Evolutionary conservation across 2,329 filamentous ascomycete genomes (phyloP).

Genomic region (Calonectria pauciramosa): DNA sequence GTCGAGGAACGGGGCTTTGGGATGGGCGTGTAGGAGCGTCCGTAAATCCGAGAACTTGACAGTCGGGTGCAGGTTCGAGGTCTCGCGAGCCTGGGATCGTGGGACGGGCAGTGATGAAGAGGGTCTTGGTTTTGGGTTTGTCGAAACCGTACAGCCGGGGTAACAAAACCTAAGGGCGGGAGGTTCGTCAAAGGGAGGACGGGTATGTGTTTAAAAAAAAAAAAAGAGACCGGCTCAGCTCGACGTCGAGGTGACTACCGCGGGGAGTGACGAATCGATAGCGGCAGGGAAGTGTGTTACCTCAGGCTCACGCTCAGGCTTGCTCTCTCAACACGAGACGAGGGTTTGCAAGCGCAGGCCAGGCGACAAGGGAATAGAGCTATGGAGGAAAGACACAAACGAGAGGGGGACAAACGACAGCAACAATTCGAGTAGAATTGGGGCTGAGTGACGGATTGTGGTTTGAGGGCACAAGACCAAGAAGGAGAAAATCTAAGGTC

Average conservation of each 20-base stretch:
- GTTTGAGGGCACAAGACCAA: conserved; percentile 43
- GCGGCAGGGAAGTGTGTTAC: conserved; percentile 28
- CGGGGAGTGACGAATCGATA: conserved; percentile 34
- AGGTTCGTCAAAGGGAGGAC: conserved; percentile 32
- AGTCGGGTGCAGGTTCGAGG: conserved; percentile 15
- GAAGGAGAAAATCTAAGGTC: conserved; percentile 46
- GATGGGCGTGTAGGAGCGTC: conserved; percentile 18
- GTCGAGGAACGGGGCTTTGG: conserved; percentile 24
- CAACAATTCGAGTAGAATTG: conserved; percentile 49
- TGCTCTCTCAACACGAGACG: conserved; percentile 28
- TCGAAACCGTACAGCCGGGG: conserved; percentile 32
- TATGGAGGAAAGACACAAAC: conserved; percentile 31
- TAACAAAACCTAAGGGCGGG: conserved; percentile 31
- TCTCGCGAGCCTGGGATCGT: conserved; percentile 16
- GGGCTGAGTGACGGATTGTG: conserved; percentile 45
- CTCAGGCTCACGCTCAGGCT: conserved; percentile 26
- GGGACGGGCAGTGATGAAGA: conserved; percentile 30
- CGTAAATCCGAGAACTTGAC: conserved; percentile 37
- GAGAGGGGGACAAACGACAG: conserved; percentile 32
- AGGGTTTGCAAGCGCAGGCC: conserved; percentile 37
- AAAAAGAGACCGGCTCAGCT: conserved; percentile 33
- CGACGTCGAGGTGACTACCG: conserved; percentile 37
- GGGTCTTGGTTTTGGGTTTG: conserved; percentile 28
- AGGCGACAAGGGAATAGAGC: conserved; percentile 26
- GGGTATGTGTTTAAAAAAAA: conserved; percentile 11